These are phyloP conservation scores for Abrus precatorius DNA, from an alignment of 306 rosid species.

Conservation along the genomic window DNA sequence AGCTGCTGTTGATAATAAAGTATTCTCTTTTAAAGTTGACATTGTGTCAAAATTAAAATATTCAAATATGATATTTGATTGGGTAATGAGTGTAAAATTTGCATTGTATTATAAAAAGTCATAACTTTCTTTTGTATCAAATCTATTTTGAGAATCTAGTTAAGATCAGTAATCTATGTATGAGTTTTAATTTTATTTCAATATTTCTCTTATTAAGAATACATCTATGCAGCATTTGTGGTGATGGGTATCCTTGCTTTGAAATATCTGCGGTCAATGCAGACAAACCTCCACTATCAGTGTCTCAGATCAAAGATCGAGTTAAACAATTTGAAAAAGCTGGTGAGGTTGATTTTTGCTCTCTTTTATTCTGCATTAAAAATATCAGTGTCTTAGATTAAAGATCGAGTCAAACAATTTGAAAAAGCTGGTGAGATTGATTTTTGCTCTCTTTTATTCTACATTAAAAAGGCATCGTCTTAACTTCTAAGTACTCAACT, in stretches of 20 bases:
- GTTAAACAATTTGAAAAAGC: conserved; percentile 81
- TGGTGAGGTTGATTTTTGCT: conserved; percentile 66
- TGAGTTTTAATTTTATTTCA: conserved; percentile 30
- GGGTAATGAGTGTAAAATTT: conserved; percentile 23
- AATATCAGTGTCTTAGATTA: conserved; percentile 67
- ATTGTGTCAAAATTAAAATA: conserved; percentile 16
- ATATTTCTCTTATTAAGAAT: conserved; percentile 39
- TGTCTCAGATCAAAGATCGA: conserved; percentile 79
- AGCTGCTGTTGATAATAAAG: not conserved
- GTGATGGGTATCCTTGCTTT: conserved; percentile 81
- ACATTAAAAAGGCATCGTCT: conserved; percentile 5
- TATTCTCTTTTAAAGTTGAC: conserved; percentile 1
- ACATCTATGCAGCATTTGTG: conserved; percentile 75
- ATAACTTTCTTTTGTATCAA: not conserved
- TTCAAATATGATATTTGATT: not conserved
- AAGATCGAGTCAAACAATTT: conserved; percentile 87
- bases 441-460: conserved; percentile 25
- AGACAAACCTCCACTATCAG: conserved; percentile 88
- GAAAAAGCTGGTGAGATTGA: conserved; percentile 79
- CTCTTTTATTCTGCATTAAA: conserved; percentile 19
- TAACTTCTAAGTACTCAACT: conserved; percentile 5
- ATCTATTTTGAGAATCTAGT: conserved; percentile 31
- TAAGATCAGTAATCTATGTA: conserved; percentile 18
- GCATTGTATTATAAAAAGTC: not conserved
- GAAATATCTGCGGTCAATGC: conserved; percentile 95